Evolutionary conservation across 2,329 filamentous ascomycete genomes (phyloP), one percentile per base, ranked within the genome.

Genomic region (Cladophialophora exuberans): DNA sequence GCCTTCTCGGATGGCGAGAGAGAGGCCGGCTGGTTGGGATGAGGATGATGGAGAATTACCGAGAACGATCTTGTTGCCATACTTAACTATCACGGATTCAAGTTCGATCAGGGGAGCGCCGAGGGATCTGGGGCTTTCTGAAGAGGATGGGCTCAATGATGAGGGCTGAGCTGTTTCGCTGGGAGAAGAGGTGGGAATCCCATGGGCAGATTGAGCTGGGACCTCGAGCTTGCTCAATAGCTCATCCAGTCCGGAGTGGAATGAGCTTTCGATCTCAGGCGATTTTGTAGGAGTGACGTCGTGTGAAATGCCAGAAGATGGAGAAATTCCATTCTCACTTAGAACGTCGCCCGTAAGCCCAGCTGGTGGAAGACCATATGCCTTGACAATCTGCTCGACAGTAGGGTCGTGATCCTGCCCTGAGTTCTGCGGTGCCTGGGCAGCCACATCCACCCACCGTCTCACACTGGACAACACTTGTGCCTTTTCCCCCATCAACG

Each of bases 51-150:
- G 69, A 90, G 83, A 11, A 68, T 88, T 86, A 3, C 93, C 92
- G 0, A 99, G 79, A 0, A 88, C 89, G 3, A 85, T 74, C 64
- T 89, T 92, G 61, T 82, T 78, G 23, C 88, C 87, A 69, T 99
- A 99, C 53, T 83, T 81, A 6, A 99, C 89, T 51, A 80, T 81
- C 46, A 93, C 92, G 1, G 90, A 90, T 43, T 87, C 74, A 89
- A 99, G 96, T 69, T 97, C 87, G 2, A 99, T 84, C 0, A 97
- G 65, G 0, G 88, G 79, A 58, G 95, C 86, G 1, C 88, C 86
- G 2, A 76, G 68, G 1, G 61, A 13, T 22, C 52, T 31, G n/a
- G 45, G 22, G 9, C 22, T 31, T 23, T 39, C 22, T 6, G 22
- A 20, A 3, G 15, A 10, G 4, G 15, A 42, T 13, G 38, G n/a